These are phyloP conservation scores for Pachysolen tannophilus DNA, from an alignment of 805 yeast genomes.

Conservation along the genomic window DNA sequence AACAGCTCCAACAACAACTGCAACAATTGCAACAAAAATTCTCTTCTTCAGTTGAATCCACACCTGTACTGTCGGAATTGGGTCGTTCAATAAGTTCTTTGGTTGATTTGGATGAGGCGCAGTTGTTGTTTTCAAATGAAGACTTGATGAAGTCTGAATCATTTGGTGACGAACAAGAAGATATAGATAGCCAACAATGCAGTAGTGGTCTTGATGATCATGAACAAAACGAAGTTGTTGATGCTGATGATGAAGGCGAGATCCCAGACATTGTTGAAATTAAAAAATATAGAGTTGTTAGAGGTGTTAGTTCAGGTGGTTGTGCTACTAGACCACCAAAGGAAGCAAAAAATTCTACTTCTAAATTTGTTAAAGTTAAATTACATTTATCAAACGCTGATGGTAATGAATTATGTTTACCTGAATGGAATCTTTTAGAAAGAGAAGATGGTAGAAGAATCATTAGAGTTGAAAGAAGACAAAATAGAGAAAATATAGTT, in stretches of 20 bases:
- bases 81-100: not conserved
- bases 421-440: slow-evolving; percentile 42
- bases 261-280: slow-evolving; percentile 5
- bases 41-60: slow-evolving; percentile 5
- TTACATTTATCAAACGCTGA: slow-evolving; percentile 36
- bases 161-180: too few relatives aligned
- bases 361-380: slow-evolving; percentile 36
- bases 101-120: too few relatives aligned
- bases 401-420: slow-evolving; percentile 40
- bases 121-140: too few relatives aligned
- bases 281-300: slow-evolving; percentile 32
- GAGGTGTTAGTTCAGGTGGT: slow-evolving; percentile 57
- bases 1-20: slow-evolving; percentile 7
- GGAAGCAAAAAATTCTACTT: slow-evolving; percentile 14
- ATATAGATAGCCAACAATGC: too few relatives aligned
- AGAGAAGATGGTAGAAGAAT: slow-evolving; percentile 44
- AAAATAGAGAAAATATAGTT: slow-evolving; percentile 35
- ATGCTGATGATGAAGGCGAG: slow-evolving; percentile 2
- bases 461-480: slow-evolving; percentile 48
- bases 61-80: slow-evolving; percentile 3
- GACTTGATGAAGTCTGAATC: too few relatives aligned
- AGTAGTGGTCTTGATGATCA: too few relatives aligned
- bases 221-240: not conserved
- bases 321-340: slow-evolving; percentile 48
- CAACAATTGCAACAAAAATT: not conserved